Evolutionary conservation across 1,284 basidiomycete species (phyloP), one percentile per base, ranked within the genome.

Genomic region (Wolfiporia cocos): DNA sequence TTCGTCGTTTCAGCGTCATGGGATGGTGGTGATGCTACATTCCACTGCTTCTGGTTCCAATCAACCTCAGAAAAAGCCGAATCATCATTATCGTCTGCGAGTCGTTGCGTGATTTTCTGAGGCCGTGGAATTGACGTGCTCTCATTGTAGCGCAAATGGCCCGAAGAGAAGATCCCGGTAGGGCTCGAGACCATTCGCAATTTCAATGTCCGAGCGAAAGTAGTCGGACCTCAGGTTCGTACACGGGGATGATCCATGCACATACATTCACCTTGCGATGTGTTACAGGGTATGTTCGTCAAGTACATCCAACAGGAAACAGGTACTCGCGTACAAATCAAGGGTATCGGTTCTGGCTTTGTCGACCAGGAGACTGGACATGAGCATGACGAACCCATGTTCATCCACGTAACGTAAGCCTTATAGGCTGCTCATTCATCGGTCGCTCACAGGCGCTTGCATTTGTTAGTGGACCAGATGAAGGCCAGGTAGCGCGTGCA

Each of bases 231-330:
- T 7, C 81, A 80, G 47, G 89, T 91, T 50, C 78, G 72, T 29
- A 11, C 23, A 28, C 38, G 17, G 9, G 11, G 18, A 18, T 33
- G 20, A 14, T 11, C 19, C 22, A 29, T 20, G 5, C 41, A 9
- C 9, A 18, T 19, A 32, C 14, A 24, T 23, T 26, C n/a, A 7
- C 12, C 36, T 7, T 31, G 10, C 20, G 28, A 22, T 11, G 34
- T 34, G 19, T 42, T 20, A 44, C 33, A 91, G 88, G 93, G 92
- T 53, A 85, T 93, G 60, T 99, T 98, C 61, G 95, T 99, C 51
- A 99, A 99, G 69, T 94, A 93, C 61, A 99, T 99, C 50, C 95
- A 99, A 67, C 81, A 84, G 56, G 95, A 99, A 67, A 99, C 95
- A 0, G 85, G 86, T 28, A 95, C 93, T 12, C 78, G 95, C 49